Conservation (phyloP, 192 early-diverging fungal species). For the Piromyces finnis region DNA sequence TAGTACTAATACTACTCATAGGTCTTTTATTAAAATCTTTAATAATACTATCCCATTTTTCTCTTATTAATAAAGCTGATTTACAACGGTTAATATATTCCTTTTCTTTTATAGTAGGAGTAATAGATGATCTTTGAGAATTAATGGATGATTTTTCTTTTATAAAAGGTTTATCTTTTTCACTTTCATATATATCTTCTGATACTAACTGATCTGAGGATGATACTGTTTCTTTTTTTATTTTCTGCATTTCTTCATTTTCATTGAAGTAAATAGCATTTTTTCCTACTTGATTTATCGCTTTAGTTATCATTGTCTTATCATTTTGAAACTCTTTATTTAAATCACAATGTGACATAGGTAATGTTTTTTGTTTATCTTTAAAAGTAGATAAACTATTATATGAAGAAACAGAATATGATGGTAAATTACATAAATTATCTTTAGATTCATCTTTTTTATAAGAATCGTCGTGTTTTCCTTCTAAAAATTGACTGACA, state of each 20-base stretch:
- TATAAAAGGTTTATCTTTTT: neutral
- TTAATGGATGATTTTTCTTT: neutral
- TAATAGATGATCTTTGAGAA: neutral
- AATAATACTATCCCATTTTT: neutral
- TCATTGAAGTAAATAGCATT: neutral
- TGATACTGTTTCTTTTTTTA: neutral
- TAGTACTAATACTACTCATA: neutral
- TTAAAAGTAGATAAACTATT: neutral
- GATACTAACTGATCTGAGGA: neutral
- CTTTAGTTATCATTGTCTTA: neutral
- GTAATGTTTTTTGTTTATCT: neutral
- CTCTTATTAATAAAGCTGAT: neutral
- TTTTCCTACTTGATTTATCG: neutral
- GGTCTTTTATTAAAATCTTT: neutral
- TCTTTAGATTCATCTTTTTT: no score
- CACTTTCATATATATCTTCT: neutral
- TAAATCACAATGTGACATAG: neutral
- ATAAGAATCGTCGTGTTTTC: no score
- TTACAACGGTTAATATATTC: neutral
- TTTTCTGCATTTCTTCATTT: neutral
- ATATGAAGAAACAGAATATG: neutral
- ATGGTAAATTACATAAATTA: neutral
- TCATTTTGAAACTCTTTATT: neutral
- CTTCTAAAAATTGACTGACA: no score
- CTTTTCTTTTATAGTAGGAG: neutral